phyloP scores from a whole-genome alignment of 768 basidiomycete species.

The Candolleomyces eurysporus region DNA sequence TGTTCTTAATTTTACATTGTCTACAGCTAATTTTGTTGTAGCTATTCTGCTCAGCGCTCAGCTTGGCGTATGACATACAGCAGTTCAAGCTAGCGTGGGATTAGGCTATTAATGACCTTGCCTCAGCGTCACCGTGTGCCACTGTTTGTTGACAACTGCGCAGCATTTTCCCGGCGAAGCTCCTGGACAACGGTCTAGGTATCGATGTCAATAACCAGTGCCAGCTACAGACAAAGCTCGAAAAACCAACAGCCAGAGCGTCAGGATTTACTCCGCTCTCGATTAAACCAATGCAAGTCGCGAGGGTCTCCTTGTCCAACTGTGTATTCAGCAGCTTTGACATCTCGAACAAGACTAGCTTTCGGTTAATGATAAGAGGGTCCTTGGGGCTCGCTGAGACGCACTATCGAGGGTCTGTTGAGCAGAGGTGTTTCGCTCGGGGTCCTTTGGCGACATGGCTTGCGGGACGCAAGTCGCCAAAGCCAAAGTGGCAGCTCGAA shows the following conservation, averaged over 20 bases:
- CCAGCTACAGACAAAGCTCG: constrained; percentile 1
- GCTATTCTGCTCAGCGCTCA: not conserved
- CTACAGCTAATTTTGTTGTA: not conserved
- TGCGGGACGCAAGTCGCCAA: not conserved
- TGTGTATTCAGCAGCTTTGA: constrained; percentile 86
- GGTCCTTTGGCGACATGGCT: constrained; percentile 49
- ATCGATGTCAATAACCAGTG: constrained; percentile 10
- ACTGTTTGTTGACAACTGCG: constrained; percentile 23
- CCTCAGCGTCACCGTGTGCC: constrained; percentile 13
- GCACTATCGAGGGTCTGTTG: constrained; percentile 71
- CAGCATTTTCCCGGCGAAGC: constrained; percentile 66
- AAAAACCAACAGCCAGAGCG: constrained; percentile 69
- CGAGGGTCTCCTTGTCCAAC: constrained; percentile 88
- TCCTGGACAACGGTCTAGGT: constrained; percentile 83
- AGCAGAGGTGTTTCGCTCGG: constrained; percentile 60
- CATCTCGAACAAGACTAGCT: constrained; percentile 77
- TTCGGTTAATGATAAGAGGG: not conserved
- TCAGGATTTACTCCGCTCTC: constrained; percentile 92
- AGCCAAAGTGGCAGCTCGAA: not conserved
- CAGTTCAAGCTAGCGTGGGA: constrained; percentile 5
- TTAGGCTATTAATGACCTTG: constrained; percentile 6
- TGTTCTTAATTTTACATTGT: no score
- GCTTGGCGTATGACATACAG: not conserved
- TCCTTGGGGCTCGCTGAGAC: constrained; percentile 22
- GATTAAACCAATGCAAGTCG: constrained; percentile 88